A percentile compares a stretch with the other conserved stretches of the same genome.
Evolutionary conservation across 495 filamentous ascomycete genomes (phyloP).

Genomic region (Xylaria nigripes): DNA sequence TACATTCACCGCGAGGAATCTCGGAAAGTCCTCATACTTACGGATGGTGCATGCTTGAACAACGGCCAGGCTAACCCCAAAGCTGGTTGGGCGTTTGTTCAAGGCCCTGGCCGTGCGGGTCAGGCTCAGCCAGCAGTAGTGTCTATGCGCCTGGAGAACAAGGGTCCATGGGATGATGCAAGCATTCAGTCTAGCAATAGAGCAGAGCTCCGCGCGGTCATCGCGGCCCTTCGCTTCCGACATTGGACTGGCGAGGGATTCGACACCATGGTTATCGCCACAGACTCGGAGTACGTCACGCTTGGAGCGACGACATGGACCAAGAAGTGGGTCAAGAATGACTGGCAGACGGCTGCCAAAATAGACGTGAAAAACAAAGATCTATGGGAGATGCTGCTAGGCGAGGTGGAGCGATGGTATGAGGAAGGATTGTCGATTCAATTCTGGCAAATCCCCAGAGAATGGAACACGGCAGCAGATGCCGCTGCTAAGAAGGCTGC

Average conservation of each 20-base stretch:
- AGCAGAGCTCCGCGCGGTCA: slow-evolving; percentile 36
- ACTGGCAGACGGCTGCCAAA: slow-evolving; percentile 25
- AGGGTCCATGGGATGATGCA: slow-evolving; percentile 26
- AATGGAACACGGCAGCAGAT: slow-evolving; percentile 35
- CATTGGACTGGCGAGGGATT: slow-evolving; percentile 33
- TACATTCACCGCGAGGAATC: slow-evolving; percentile 23
- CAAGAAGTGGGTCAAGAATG: slow-evolving; percentile 33
- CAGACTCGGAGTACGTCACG: slow-evolving; percentile 40
- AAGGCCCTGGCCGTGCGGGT: slow-evolving; percentile 7
- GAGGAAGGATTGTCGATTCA: slow-evolving; percentile 21
- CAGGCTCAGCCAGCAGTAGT: neutral
- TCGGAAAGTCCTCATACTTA: slow-evolving; percentile 14
- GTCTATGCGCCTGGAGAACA: slow-evolving; percentile 25
- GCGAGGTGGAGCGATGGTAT: slow-evolving; percentile 24
- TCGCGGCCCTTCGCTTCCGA: slow-evolving; percentile 30
- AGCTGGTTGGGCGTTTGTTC: slow-evolving; percentile 33
- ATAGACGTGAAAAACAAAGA: slow-evolving; percentile 32
- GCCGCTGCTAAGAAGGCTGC: slow-evolving; percentile 32
- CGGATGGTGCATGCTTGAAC: slow-evolving; percentile 32
- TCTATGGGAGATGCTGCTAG: slow-evolving; percentile 35
- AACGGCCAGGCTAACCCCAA: slow-evolving; percentile 27
- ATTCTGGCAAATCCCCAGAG: slow-evolving; percentile 39
- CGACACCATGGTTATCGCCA: slow-evolving; percentile 35
- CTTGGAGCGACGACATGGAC: slow-evolving; percentile 34
- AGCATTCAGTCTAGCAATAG: slow-evolving; percentile 33